Conservation (phyloP, 768 basidiomycete genomes). For the Polyporus arcularius region DNA sequence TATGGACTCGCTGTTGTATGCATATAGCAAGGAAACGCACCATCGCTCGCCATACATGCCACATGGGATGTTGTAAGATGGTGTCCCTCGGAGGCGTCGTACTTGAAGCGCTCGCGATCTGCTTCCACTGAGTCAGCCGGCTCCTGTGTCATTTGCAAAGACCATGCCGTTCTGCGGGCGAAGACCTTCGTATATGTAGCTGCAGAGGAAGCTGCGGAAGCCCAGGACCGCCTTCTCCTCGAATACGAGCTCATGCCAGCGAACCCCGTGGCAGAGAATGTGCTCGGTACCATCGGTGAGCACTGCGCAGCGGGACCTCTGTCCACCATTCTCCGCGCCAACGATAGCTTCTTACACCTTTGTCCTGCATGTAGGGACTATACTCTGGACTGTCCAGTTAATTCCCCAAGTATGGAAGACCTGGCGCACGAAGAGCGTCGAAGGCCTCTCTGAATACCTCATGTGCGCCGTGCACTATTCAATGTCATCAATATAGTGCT, state of each 20-base stretch:
- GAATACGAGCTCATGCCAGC: conserved; percentile 16
- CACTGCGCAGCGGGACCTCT: not conserved
- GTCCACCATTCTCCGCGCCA: not conserved
- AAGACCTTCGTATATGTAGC: too few relatives aligned
- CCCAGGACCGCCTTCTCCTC: not conserved
- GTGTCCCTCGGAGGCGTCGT: too few relatives aligned
- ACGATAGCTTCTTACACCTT: too few relatives aligned
- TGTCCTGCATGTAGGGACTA: conserved; percentile 43
- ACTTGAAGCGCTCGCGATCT: too few relatives aligned
- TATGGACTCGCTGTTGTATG: not conserved
- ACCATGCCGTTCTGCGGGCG: too few relatives aligned
- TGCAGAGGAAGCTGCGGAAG: not conserved
- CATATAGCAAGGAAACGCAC: not conserved
- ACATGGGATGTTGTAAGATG: not conserved
- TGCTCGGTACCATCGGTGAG: conserved; percentile 28
- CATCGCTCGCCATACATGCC: too few relatives aligned
- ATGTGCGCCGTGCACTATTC: conserved; percentile 42
- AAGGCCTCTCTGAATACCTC: conserved; percentile 67
- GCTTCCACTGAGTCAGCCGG: too few relatives aligned
- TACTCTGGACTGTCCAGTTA: conserved; percentile 66
- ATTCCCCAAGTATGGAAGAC: conserved; percentile 77
- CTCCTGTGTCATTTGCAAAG: too few relatives aligned
- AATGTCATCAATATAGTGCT: not conserved
- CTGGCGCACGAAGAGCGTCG: conserved; percentile 64
- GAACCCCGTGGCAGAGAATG: conserved; percentile 27